Percentiles rank a stretch among this genome's conserved stretches.
phyloP scores from a whole-genome alignment of 306 rosid genomes.

The Dryas alaskensis region DNA sequence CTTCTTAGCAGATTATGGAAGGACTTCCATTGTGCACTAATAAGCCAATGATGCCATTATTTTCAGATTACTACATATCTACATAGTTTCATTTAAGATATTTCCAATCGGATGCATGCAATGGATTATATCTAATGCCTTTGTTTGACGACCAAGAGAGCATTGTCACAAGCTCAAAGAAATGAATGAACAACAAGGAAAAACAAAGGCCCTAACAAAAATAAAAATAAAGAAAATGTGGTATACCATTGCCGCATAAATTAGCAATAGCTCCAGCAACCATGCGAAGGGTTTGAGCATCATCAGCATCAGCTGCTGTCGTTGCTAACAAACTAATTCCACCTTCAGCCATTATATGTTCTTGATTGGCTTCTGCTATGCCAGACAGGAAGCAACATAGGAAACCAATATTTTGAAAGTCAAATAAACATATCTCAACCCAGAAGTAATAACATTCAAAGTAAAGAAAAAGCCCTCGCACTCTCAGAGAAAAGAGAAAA shows the following conservation, averaged over 20 bases:
- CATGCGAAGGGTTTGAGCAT: conserved; percentile 98
- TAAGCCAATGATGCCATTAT: not conserved
- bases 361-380: conserved; percentile 88
- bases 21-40: not conserved
- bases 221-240: conserved; percentile 8
- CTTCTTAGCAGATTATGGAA: not conserved
- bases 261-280: conserved; percentile 98
- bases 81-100: not conserved
- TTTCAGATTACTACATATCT: not conserved
- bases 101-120: too few species aligned
- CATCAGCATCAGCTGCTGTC: conserved; percentile 96
- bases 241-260: conserved; percentile 89
- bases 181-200: conserved; percentile 1
- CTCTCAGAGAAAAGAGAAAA: conserved; percentile 14
- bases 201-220: not conserved
- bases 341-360: conserved; percentile 87
- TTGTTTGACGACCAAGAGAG: not conserved
- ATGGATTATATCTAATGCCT: conserved; percentile 1
- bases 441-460: conserved; percentile 21
- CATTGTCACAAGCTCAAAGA: not conserved
- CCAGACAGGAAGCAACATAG: conserved; percentile 34
- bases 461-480: conserved; percentile 15
- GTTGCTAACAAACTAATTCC: conserved; percentile 86
- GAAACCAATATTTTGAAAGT: conserved; percentile 14
- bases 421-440: conserved; percentile 7